Conservation (phyloP, 192 early-diverging fungal genomes). For the Helicostylum pulchrum region DNA sequence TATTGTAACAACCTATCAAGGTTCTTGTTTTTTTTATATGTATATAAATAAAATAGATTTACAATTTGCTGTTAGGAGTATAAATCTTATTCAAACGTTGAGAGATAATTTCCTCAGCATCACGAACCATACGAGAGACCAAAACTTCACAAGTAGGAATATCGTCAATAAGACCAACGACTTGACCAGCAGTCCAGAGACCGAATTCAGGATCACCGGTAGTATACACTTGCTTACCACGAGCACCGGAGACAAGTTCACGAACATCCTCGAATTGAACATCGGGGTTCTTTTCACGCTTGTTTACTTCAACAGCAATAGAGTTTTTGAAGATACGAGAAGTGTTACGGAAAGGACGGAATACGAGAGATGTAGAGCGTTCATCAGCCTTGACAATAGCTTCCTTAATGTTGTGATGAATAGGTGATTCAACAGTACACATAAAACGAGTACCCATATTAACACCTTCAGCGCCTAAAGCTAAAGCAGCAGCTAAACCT, state of each 20-base stretch:
- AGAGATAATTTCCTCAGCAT: conserved; percentile 46
- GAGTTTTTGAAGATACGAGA: conserved; percentile 74
- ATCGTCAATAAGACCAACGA: conserved; percentile 71
- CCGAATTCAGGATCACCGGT: conserved; percentile 56
- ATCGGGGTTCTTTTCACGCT: conserved; percentile 60
- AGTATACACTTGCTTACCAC: conserved; percentile 55
- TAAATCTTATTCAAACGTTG: conserved; percentile 17
- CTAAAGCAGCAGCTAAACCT: conserved; percentile 65
- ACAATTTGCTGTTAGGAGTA: conserved; percentile 25
- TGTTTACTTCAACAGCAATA: conserved; percentile 66
- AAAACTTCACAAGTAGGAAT: conserved; percentile 74
- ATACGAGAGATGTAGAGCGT: conserved; percentile 63
- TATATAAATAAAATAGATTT: neutral
- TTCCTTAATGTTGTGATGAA: conserved; percentile 74
- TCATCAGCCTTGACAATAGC: conserved; percentile 68
- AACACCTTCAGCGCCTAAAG: conserved; percentile 58
- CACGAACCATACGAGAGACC: conserved; percentile 50
- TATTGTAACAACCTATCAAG: no score
- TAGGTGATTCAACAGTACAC: conserved; percentile 70
- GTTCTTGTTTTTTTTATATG: neutral
- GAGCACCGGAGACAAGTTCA: conserved; percentile 63
- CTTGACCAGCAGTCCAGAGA: conserved; percentile 66
- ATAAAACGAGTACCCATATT: conserved; percentile 90
- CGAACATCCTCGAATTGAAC: conserved; percentile 68
- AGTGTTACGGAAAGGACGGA: conserved; percentile 75